These are phyloP conservation scores for Magnaporthiopsis rhizophila DNA, from an alignment of 2,329 filamentous ascomycete genomes.

Conservation along the genomic window DNA sequence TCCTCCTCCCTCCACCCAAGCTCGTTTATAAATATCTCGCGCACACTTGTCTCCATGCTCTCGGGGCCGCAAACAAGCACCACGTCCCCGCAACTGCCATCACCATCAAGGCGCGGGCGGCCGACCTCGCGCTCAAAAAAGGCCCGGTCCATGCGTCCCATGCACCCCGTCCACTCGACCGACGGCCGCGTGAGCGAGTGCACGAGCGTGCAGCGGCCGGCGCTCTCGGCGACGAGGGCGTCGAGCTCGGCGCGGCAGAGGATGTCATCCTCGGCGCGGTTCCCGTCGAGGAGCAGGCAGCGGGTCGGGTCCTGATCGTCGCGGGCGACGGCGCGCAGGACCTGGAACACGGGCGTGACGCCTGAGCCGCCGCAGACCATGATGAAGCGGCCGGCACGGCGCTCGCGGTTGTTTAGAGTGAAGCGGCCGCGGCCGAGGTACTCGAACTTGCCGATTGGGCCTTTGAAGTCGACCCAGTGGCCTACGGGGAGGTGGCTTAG, in stretches of 20 bases:
- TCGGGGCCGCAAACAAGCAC: slow-evolving; percentile 75
- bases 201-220: slow-evolving; percentile 52
- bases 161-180: slow-evolving; percentile 58
- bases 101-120: slow-evolving; percentile 10
- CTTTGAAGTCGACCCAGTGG: slow-evolving; percentile 74
- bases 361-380: slow-evolving; percentile 90
- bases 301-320: slow-evolving; percentile 54
- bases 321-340: slow-evolving; percentile 64
- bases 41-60: slow-evolving; percentile 61
- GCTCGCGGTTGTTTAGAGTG: slow-evolving; percentile 45
- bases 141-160: slow-evolving; percentile 56
- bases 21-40: slow-evolving; percentile 35
- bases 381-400: slow-evolving; percentile 58
- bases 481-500: slow-evolving; percentile 66
- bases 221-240: slow-evolving; percentile 41
- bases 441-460: slow-evolving; percentile 77
- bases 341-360: slow-evolving; percentile 85
- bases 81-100: slow-evolving; percentile 36
- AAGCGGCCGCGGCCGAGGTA: slow-evolving; percentile 64
- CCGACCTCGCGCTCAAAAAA: slow-evolving; percentile 54
- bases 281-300: slow-evolving; percentile 72
- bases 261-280: slow-evolving; percentile 73
- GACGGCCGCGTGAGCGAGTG: slow-evolving; percentile 61
- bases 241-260: slow-evolving; percentile 70
- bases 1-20: slow-evolving; percentile 68